These are phyloP conservation scores for Lepraria neglecta DNA, from an alignment of 495 filamentous ascomycete genomes.

Conservation along the genomic window DNA sequence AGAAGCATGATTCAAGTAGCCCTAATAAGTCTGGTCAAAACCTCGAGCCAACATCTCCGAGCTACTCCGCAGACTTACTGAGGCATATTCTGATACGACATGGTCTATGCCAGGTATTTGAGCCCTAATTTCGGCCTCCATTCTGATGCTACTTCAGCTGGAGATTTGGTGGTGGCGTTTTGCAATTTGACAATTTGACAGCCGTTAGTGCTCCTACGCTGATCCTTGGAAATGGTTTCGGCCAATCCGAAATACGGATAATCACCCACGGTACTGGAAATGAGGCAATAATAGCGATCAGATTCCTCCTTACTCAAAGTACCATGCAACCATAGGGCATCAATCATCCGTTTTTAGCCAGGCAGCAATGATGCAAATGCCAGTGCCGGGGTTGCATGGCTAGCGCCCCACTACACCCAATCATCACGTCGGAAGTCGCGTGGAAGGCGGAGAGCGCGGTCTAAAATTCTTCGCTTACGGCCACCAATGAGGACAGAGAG, in stretches of 20 bases:
- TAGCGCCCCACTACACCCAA: not conserved
- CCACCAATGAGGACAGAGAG: constrained; percentile 1
- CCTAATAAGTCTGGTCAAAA: constrained; percentile 38
- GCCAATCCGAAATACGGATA: not conserved
- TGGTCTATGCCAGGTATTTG: constrained; percentile 85
- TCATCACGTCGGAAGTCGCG: constrained; percentile 12
- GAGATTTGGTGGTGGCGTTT: not conserved
- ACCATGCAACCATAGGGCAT: not conserved
- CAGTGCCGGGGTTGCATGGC: no score
- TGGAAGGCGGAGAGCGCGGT: not conserved
- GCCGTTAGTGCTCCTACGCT: constrained; percentile 1
- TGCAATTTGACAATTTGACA: not conserved
- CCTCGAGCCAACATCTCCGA: not conserved
- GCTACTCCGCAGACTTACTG: constrained; percentile 39
- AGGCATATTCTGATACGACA: constrained; percentile 85
- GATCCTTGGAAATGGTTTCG: not conserved
- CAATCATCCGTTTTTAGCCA: not conserved
- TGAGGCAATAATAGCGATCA: not conserved
- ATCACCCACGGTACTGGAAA: not conserved
- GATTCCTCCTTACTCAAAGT: not conserved
- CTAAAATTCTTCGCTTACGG: not conserved
- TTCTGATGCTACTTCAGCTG: constrained; percentile 32
- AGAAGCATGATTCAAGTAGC: constrained; percentile 89
- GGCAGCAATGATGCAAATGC: no score
- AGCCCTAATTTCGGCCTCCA: constrained; percentile 88